Conservation (phyloP, 1,284 basidiomycete species). For the Moesziomyces sp. region DNA sequence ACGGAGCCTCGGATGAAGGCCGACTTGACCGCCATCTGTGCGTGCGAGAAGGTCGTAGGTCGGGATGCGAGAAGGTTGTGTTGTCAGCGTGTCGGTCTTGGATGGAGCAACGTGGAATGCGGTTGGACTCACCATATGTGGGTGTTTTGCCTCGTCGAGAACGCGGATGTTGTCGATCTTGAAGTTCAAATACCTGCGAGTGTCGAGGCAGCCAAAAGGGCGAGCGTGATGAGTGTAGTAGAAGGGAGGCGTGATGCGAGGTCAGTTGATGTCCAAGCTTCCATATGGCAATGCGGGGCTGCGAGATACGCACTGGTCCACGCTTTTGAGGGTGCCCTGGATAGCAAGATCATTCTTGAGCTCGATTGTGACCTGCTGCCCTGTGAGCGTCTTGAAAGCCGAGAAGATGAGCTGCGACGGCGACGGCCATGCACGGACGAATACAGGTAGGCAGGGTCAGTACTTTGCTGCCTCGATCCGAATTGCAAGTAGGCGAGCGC, state of each 20-base stretch:
- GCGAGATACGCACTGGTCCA: conserved; percentile 78
- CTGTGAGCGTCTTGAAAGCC: conserved; percentile 98
- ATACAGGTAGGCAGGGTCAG: background rate
- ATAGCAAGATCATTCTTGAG: conserved; percentile 99
- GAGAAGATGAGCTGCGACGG: conserved; percentile 85
- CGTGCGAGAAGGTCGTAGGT: background rate
- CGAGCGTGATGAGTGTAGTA: background rate
- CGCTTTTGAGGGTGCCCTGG: conserved; percentile 93
- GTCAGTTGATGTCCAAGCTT: background rate
- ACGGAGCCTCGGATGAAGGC: conserved; percentile 99
- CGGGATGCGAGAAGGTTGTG: too few relatives aligned
- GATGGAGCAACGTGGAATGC: background rate
- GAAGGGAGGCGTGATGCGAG: background rate
- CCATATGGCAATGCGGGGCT: background rate
- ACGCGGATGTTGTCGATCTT: conserved; percentile 93
- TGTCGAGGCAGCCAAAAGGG: background rate
- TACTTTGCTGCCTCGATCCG: conserved; percentile 1
- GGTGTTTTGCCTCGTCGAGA: conserved; percentile 89
- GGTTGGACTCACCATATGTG: conserved; percentile 84
- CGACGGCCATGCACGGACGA: background rate
- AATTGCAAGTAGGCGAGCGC: background rate
- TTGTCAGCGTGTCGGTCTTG: too few relatives aligned
- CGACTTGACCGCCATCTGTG: conserved; percentile 96
- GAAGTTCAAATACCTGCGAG: conserved; percentile 84
- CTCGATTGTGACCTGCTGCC: conserved; percentile 90